Evolutionary conservation across 2,329 filamentous ascomycete genomes (phyloP).

Genomic region (Colletotrichum costaricense): DNA sequence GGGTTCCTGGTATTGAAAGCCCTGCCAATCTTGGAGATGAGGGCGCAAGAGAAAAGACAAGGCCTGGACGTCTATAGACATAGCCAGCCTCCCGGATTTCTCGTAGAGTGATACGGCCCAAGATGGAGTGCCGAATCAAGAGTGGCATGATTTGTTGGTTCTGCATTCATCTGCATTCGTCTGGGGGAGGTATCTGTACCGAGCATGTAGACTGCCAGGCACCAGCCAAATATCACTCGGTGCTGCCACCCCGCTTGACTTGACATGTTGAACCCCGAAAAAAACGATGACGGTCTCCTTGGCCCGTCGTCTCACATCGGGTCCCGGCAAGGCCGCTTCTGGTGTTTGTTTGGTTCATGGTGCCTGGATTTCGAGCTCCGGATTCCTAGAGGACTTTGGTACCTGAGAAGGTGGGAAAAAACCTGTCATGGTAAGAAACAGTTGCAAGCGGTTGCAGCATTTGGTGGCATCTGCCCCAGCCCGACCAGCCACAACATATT

Average conservation of each 20-base stretch:
- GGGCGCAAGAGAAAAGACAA: background rate
- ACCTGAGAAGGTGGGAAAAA: background rate
- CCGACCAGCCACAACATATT: conserved; percentile 33
- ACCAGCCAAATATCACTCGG: background rate
- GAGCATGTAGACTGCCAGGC: background rate
- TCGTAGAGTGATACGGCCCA: background rate
- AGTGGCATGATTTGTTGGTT: background rate
- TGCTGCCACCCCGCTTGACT: background rate
- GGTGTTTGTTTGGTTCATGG: conserved; percentile 16
- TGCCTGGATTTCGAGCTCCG: background rate
- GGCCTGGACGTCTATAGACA: background rate
- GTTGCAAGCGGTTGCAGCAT: background rate
- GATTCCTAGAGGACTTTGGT: background rate
- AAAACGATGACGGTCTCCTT: background rate
- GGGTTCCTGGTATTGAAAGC: conserved; percentile 1
- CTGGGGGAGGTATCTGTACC: background rate
- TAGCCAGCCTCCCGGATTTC: conserved; percentile 13
- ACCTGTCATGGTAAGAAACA: background rate
- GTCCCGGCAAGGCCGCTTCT: background rate
- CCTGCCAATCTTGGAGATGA: background rate
- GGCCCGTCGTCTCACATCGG: conserved; percentile 5
- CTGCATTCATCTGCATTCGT: background rate
- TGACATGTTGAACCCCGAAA: background rate
- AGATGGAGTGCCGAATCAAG: background rate
- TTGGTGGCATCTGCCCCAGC: conserved; percentile 15